phyloP scores from a whole-genome alignment of 192 early-diverging fungal species.

The Rhizophagus clarus region DNA sequence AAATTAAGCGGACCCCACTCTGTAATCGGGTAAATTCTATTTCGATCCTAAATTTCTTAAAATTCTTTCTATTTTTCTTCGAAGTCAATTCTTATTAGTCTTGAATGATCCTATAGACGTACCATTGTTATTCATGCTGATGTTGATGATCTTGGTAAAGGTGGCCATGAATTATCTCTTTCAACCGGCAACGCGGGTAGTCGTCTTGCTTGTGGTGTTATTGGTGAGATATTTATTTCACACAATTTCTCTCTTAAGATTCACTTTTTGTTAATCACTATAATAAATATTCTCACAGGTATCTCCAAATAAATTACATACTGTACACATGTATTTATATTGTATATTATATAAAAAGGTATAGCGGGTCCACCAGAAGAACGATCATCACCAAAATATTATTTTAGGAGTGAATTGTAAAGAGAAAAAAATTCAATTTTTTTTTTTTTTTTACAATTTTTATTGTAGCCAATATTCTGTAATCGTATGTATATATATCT shows the following conservation, averaged over 20 bases:
- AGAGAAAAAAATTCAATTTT: background rate
- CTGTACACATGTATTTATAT: no score
- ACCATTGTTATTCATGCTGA: constrained; percentile 84
- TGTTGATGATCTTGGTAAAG: constrained; percentile 85
- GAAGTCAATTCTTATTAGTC: background rate
- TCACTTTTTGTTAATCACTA: background rate
- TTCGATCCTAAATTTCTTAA: background rate
- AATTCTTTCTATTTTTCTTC: background rate
- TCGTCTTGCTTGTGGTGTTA: constrained; percentile 88
- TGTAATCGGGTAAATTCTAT: constrained; percentile 67
- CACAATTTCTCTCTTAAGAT: background rate
- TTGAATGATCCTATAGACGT: constrained; percentile 48
- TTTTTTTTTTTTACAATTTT: background rate
- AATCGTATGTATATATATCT: background rate
- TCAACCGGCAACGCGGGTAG: constrained; percentile 88
- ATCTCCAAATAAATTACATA: background rate
- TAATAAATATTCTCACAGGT: background rate
- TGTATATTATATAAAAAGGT: background rate
- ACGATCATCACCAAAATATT: background rate
- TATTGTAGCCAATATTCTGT: no score
- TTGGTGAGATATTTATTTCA: constrained; percentile 56
- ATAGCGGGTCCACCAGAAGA: background rate
- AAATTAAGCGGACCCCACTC: constrained; percentile 74
- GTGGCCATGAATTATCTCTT: constrained; percentile 69
- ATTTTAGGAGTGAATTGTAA: background rate